Evolutionary conservation across 768 basidiomycete genomes (phyloP), one percentile per base, ranked within the genome.

Genomic region (Russula ochroleuca): DNA sequence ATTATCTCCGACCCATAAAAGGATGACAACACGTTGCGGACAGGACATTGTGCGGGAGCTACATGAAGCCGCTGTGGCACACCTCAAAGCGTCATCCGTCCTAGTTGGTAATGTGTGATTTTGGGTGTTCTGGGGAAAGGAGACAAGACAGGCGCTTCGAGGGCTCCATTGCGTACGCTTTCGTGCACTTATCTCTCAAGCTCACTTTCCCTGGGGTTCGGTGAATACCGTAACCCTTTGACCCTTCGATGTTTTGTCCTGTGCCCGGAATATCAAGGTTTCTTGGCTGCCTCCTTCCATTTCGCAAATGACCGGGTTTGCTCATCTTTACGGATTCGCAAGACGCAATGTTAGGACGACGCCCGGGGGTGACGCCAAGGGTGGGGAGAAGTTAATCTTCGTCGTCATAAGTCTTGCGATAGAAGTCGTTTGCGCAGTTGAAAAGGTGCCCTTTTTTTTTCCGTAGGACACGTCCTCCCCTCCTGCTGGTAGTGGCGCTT

Each of bases 31-130:
- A 59, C 47, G 25, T 35, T 51, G 33, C 53, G 19, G n/a, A 31
- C 56, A 72, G 72, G 71, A 71, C 25, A 67, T 73, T 59, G 68
- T 73, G 56, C 68, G 59, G 48, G 70, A 70, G 40, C 57, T 73
- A 38, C 71, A 70, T 58, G 62, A 66, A 40, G 68, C 64, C 19
- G 63, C 67, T 21, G 43, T 72, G 60, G 64, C 63, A 51, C 65
- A 61, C n/a, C 65, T 72, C 31, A 60, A 61, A 58, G 68, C 69
- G 54, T 62, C 67, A 38, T 57, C 40, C 10, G 23, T 50, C n/a
- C 37, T 66, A 40, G 41, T 67, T 31, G n/a, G 57, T 14, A 43
- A 57, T 40, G 52, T 40, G 11, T 59, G 51, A 55, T 45, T 41
- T 37, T 37, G 65, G 48, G 3, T 47, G 63, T 25, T 51, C 58